phyloP scores from a whole-genome alignment of 495 filamentous ascomycete species.

The Hypoxylon cercidicola region DNA sequence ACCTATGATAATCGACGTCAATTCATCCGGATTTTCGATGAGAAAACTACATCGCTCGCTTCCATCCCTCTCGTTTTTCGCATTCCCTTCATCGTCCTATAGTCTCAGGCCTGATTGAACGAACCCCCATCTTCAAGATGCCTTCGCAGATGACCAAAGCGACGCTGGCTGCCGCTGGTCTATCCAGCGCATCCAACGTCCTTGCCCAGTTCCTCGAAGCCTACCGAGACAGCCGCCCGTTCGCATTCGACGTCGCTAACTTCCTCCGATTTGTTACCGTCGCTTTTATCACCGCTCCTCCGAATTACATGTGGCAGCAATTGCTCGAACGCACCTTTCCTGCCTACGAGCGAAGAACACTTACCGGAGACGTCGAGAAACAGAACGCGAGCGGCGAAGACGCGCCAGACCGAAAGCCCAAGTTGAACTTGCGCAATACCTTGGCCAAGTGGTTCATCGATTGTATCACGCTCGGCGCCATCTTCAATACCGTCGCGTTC shows the following conservation, averaged over 20 bases:
- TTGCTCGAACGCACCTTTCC: constrained; percentile 47
- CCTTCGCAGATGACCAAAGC: constrained; percentile 47
- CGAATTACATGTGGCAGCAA: constrained; percentile 49
- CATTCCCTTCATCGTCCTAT: constrained; percentile 9
- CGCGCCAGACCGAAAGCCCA: constrained; percentile 28
- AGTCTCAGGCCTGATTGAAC: constrained; percentile 35
- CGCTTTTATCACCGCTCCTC: constrained; percentile 43
- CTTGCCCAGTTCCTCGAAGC: constrained; percentile 47
- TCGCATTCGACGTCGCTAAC: constrained; percentile 41
- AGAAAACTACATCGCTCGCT: constrained; percentile 23
- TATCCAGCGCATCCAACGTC: constrained; percentile 46
- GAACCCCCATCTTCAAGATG: constrained; percentile 25
- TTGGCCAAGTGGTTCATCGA: constrained; percentile 49
- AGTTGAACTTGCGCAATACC: constrained; percentile 45
- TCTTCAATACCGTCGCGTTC: constrained; percentile 49
- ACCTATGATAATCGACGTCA: constrained; percentile 18
- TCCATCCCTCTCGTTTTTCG: constrained; percentile 15
- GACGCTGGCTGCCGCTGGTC: constrained; percentile 43
- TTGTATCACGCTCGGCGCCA: constrained; percentile 48
- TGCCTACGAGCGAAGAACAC: constrained; percentile 40
- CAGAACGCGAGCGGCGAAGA: constrained; percentile 26
- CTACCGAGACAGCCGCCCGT: constrained; percentile 42
- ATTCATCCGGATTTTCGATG: constrained; percentile 39
- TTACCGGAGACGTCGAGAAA: constrained; percentile 40
- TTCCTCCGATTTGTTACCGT: constrained; percentile 48